Conservation (phyloP, 2,329 filamentous ascomycete genomes). For the Cercospora nicotianae region DNA sequence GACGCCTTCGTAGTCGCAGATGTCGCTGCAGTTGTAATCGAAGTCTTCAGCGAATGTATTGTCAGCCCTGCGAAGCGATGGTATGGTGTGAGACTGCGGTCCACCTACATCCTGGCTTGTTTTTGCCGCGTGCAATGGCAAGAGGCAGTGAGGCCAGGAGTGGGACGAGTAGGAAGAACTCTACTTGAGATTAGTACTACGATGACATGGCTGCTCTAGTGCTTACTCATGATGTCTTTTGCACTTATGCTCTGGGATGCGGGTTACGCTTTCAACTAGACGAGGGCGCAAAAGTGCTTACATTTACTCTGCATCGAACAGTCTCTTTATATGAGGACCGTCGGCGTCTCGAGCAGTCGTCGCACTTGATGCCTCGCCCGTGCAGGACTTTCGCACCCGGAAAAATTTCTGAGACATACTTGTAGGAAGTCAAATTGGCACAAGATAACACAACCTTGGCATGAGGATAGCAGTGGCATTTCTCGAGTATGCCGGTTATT, state of each 20-base stretch:
- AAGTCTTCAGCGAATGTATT: not conserved
- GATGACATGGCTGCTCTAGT: not conserved
- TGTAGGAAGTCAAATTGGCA: not conserved
- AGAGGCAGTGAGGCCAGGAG: not conserved
- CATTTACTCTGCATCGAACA: not conserved
- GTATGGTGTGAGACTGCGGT: not conserved
- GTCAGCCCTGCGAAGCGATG: not conserved
- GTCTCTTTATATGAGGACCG: not conserved
- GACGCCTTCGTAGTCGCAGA: not conserved
- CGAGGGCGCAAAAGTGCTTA: not conserved
- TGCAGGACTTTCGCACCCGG: not conserved
- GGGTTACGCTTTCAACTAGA: not conserved
- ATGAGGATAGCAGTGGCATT: not conserved
- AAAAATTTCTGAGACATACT: not conserved
- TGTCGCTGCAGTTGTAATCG: slow-evolving; percentile 4
- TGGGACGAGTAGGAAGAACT: not conserved
- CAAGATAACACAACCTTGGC: not conserved
- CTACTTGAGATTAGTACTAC: not conserved
- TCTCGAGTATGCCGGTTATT: not conserved
- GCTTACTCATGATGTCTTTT: not conserved
- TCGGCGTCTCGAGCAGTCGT: too few species aligned
- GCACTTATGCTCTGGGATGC: not conserved
- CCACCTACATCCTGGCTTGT: not conserved
- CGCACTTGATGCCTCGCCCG: not conserved
- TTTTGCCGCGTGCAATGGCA: not conserved